A percentile compares a stretch with the other conserved stretches of the same genome.
Conservation (phyloP, 331 rosid species). For the Erythrophleum ivorense region DNA sequence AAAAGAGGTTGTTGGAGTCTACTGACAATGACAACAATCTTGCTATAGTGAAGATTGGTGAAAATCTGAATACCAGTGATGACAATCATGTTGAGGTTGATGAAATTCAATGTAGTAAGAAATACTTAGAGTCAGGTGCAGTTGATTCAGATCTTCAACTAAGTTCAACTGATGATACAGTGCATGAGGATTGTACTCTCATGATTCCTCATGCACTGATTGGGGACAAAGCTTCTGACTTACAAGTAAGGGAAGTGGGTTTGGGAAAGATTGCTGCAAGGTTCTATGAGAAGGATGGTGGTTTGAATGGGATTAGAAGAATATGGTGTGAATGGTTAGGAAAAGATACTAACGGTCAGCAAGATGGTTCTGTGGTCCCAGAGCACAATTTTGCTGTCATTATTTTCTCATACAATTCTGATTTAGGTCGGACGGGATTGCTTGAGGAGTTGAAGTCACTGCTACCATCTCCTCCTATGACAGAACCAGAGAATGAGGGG, state of each 20-base stretch:
- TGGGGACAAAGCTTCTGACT: conserved; percentile 60
- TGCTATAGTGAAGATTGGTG: conserved; percentile 69
- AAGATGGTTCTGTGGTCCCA: conserved; percentile 45
- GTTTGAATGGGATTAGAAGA: conserved; percentile 56
- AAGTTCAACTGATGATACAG: conserved; percentile 33
- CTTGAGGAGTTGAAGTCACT: conserved; percentile 60
- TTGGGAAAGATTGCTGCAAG: conserved; percentile 77
- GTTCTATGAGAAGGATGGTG: conserved; percentile 57
- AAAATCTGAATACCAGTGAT: conserved; percentile 41
- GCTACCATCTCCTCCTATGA: conserved; percentile 54
- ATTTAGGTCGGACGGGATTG: conserved; percentile 66
- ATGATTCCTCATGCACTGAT: conserved; percentile 66
- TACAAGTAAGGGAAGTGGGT: conserved; percentile 63
- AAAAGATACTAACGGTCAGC: conserved; percentile 39
- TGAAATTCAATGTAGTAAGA: conserved; percentile 31
- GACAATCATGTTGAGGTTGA: conserved; percentile 48
- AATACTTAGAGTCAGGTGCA: conserved; percentile 32
- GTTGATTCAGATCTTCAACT: conserved; percentile 46
- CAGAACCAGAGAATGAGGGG: conserved; percentile 48
- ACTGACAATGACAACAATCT: conserved; percentile 50
- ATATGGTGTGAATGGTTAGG: conserved; percentile 99
- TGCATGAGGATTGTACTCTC: conserved; percentile 39
- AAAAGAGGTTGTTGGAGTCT: conserved; percentile 52
- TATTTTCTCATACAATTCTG: conserved; percentile 66
- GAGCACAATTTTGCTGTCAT: conserved; percentile 69